A percentile compares a stretch with the other conserved stretches of the same genome.
phyloP scores from a whole-genome alignment of 495 filamentous ascomycete genomes.

The Daldinia grandis region DNA sequence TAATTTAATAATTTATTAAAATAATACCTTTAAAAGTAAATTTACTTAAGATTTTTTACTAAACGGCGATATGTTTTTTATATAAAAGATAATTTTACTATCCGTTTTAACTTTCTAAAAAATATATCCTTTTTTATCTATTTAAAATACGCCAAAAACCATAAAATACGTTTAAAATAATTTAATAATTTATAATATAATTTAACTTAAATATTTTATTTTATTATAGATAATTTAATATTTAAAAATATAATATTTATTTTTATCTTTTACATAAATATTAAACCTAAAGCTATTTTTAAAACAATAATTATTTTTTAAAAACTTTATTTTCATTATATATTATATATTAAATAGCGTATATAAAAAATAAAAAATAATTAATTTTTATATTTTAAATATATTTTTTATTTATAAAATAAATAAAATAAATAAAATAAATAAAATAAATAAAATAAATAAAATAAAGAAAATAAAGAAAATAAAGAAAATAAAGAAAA shows the following conservation, averaged over 20 bases:
- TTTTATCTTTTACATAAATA: too few relatives aligned
- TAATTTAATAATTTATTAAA: neutral
- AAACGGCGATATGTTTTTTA: neutral
- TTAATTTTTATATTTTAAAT: too few relatives aligned
- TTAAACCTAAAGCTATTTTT: neutral
- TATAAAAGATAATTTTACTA: neutral
- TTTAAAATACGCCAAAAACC: neutral
- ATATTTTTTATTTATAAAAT: too few relatives aligned
- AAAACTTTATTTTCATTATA: neutral
- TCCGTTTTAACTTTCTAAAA: neutral
- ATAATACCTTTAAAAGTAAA: neutral
- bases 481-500: too few relatives aligned
- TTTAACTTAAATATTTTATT: neutral
- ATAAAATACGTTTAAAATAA: neutral
- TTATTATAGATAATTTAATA: neutral
- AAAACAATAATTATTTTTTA: too few relatives aligned
- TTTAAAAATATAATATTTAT: neutral
- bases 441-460: neutral
- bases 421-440: too few relatives aligned
- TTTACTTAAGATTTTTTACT: neutral
- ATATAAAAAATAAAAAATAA: too few relatives aligned
- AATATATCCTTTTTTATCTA: neutral
- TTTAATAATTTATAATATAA: neutral
- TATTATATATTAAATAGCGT: too few relatives aligned
- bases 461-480: neutral